Evolutionary conservation across 768 basidiomycete genomes (phyloP).

Genomic region (Phanerochaete sordida): DNA sequence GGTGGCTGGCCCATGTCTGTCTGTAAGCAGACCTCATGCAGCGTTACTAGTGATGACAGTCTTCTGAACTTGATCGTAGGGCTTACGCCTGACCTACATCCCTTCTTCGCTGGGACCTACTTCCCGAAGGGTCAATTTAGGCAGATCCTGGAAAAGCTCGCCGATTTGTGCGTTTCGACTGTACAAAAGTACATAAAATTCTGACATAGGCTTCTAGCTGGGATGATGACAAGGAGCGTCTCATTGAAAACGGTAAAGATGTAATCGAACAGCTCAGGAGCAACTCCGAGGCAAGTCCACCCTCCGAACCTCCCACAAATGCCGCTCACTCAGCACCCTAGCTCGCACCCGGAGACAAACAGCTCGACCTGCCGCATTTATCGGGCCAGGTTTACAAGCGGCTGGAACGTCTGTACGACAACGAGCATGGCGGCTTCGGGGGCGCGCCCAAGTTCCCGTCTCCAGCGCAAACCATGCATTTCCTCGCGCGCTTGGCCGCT

Average conservation of each 20-base stretch:
- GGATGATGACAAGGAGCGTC: conserved; percentile 17
- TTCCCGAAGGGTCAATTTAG: conserved; percentile 21
- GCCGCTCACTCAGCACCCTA: neutral
- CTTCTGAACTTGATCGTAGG: conserved; percentile 4
- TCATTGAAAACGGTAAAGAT: conserved; percentile 15
- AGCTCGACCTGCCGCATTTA: conserved; percentile 6
- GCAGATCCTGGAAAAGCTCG: conserved; percentile 18
- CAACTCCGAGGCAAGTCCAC: neutral
- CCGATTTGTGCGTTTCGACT: conserved; percentile 14
- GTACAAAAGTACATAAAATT: neutral
- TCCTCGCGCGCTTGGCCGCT: conserved; percentile 21
- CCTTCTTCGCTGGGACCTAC: conserved; percentile 27
- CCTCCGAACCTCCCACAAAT: neutral
- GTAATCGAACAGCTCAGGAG: conserved; percentile 17
- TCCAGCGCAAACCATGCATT: conserved; percentile 19
- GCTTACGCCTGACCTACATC: conserved; percentile 24
- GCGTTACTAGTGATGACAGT: neutral
- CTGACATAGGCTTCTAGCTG: conserved; percentile 10
- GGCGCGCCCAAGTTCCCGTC: conserved; percentile 37
- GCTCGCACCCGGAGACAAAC: conserved; percentile 4
- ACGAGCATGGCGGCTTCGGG: conserved; percentile 33
- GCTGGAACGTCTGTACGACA: conserved; percentile 24
- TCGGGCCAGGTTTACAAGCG: conserved; percentile 14
- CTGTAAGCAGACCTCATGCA: conserved; percentile 15
- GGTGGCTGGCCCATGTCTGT: conserved; percentile 34